Evolutionary conservation across 495 filamentous ascomycete species (phyloP).

Genomic region (Choiromyces venosus): DNA sequence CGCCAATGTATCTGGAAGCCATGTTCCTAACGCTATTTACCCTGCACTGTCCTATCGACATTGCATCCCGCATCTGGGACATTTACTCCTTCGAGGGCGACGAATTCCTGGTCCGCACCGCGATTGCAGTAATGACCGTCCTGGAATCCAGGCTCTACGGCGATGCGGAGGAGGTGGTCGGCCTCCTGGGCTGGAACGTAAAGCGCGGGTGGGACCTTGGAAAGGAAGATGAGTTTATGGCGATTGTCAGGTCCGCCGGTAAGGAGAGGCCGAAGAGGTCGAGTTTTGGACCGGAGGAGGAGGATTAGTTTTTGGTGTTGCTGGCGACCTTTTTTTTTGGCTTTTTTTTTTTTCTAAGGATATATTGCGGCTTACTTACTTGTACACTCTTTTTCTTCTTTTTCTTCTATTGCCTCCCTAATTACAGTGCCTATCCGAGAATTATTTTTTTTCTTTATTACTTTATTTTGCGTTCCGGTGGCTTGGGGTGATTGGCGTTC

Average conservation of each 20-base stretch:
- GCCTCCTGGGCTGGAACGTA: slow-evolving; percentile 53
- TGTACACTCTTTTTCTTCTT: slow-evolving; percentile 17
- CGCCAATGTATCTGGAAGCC: slow-evolving; percentile 50
- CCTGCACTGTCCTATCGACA: slow-evolving; percentile 58
- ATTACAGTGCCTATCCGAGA: neutral
- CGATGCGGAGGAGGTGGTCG: slow-evolving; percentile 50
- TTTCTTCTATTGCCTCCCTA: neutral
- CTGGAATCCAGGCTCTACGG: slow-evolving; percentile 61
- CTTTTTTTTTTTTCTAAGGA: slow-evolving; percentile 1
- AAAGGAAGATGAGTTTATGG: slow-evolving; percentile 65
- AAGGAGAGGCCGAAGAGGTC: slow-evolving; percentile 48
- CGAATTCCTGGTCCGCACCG: slow-evolving; percentile 67
- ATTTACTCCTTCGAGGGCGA: slow-evolving; percentile 94
- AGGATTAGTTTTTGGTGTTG: slow-evolving; percentile 8
- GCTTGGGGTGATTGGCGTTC: slow-evolving; percentile 30
- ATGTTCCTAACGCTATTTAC: slow-evolving; percentile 55
- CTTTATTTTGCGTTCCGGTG: slow-evolving; percentile 11
- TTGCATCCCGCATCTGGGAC: slow-evolving; percentile 78
- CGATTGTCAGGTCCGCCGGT: slow-evolving; percentile 60
- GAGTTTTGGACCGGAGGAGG: slow-evolving; percentile 16
- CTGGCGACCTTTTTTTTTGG: neutral
- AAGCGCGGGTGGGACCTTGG: slow-evolving; percentile 48
- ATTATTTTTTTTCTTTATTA: neutral
- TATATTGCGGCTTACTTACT: slow-evolving; percentile 16
- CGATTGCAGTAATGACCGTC: slow-evolving; percentile 56